Conservation (phyloP, 805 yeast genomes). For the Candida boidinii region DNA sequence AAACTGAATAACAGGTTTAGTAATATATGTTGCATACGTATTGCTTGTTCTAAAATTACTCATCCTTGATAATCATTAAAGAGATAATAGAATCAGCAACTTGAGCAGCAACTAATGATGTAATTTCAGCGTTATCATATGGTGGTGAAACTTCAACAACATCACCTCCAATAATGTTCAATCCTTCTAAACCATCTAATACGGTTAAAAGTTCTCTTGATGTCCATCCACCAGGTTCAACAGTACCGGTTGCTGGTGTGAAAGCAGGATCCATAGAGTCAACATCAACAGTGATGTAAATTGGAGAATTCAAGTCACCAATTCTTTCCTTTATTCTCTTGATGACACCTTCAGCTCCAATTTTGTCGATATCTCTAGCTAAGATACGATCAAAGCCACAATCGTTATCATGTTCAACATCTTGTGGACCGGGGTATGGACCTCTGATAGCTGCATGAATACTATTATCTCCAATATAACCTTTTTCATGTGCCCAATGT, state of each 20-base stretch:
- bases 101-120: conserved; percentile 30
- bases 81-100: conserved; percentile 32
- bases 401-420: conserved; percentile 35
- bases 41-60: conserved; percentile 1
- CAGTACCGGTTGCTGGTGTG: conserved; percentile 48
- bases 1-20: too few relatives aligned
- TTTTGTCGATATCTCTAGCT: conserved; percentile 34
- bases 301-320: conserved; percentile 30
- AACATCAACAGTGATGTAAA: conserved; percentile 40
- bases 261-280: conserved; percentile 43
- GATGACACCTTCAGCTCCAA: conserved; percentile 30
- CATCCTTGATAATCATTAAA: conserved; percentile 26
- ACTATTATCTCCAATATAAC: conserved; percentile 35
- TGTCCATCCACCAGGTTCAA: conserved; percentile 46
- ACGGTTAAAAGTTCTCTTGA: conserved; percentile 35
- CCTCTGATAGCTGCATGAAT: conserved; percentile 58
- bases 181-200: conserved; percentile 35
- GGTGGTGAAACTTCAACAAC: conserved; percentile 44
- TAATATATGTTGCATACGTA: too few relatives aligned
- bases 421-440: conserved; percentile 33
- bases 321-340: conserved; percentile 24
- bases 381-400: conserved; percentile 30
- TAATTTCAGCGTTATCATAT: conserved; percentile 25
- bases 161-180: conserved; percentile 40
- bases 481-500: conserved; percentile 58